Evolutionary conservation across 495 filamentous ascomycete species (phyloP), one percentile per base, ranked within the genome.

Genomic region (Niebla homalea): DNA sequence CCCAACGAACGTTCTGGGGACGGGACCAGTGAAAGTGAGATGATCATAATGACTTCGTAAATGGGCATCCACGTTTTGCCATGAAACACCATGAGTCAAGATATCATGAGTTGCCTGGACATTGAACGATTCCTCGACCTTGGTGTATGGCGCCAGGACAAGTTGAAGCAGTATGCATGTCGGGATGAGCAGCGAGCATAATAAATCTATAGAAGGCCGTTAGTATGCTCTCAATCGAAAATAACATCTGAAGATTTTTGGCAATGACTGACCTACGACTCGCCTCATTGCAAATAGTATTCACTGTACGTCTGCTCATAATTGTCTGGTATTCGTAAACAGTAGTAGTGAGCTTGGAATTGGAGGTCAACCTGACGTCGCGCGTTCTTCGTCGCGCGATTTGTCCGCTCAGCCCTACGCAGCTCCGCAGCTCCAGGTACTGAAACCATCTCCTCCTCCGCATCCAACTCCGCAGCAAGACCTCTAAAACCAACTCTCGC

Each of bases 91-190:
- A 64, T 89, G 88, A 3, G 72, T 76, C 15, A 92, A 61, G 32
- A 97, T 83, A 61, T 99, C 92, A 65, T 97, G 93, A 5, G 81
- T 80, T 0, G 92, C 92, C 62, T 99, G 92, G 46, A 97, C 79
- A 57, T 94, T 94, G 76, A 99, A 99, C 0, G 89, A 96, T 68
- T 99, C 92, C 62, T 99, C 92, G 49, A 99, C 93, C 66, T 99
- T 99, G 43, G 93, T 96, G 69, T 92, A 96, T 1, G 92, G 93
- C 15, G 93, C 80, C 8, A 77, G 64, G 49, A 80, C 52, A 44
- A 95, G 76, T 64, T 99, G 90, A 22, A 87, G 44, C 18, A 89
- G 61, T 55, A 95, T 76, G 35, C 87, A 62, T 2, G 63, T 54
- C 2, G 84, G 83, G 50, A 94, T 75, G 50, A 76, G 62, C 15